Percentiles rank a stretch among this genome's conserved stretches.
These are phyloP conservation scores for Marsdenia floribunda DNA, from an alignment of 257 asterid species.

Conservation along the genomic window DNA sequence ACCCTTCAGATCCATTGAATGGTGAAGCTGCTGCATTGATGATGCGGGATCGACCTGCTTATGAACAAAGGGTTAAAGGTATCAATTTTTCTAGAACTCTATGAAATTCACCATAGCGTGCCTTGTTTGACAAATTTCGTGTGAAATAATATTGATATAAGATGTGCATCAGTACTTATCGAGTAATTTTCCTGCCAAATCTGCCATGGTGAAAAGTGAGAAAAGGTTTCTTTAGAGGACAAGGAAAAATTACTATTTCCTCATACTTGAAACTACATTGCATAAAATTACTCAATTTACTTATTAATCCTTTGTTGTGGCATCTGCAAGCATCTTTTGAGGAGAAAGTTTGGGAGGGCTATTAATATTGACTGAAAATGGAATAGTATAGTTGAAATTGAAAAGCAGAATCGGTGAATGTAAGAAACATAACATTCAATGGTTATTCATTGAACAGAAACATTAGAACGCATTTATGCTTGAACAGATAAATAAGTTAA, in stretches of 20 bases:
- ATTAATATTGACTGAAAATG: not conserved
- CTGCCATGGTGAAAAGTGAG: not conserved
- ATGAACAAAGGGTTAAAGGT: constrained; percentile 85
- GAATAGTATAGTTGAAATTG: not conserved
- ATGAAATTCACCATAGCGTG: not conserved
- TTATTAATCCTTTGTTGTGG: not conserved
- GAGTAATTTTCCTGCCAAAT: not conserved
- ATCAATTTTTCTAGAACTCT: constrained; percentile 12
- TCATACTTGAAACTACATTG: not conserved
- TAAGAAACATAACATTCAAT: not conserved
- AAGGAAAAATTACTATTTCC: not conserved
- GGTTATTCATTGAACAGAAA: not conserved
- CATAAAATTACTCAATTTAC: not conserved
- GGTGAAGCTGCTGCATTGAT: constrained; percentile 92
- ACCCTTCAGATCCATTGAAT: constrained; percentile 85
- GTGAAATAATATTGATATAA: not conserved
- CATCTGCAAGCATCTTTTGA: not conserved
- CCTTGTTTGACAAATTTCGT: not conserved
- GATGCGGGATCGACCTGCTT: constrained; percentile 73
- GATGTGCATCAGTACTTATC: not conserved
- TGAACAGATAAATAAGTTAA: not conserved
- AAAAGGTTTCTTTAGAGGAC: not conserved
- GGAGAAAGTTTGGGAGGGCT: not conserved
- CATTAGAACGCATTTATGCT: not conserved
- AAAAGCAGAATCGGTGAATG: not conserved